Conservation (phyloP, 225 moss, liverwort and hornwort genomes). For the Straminergon stramineum region DNA sequence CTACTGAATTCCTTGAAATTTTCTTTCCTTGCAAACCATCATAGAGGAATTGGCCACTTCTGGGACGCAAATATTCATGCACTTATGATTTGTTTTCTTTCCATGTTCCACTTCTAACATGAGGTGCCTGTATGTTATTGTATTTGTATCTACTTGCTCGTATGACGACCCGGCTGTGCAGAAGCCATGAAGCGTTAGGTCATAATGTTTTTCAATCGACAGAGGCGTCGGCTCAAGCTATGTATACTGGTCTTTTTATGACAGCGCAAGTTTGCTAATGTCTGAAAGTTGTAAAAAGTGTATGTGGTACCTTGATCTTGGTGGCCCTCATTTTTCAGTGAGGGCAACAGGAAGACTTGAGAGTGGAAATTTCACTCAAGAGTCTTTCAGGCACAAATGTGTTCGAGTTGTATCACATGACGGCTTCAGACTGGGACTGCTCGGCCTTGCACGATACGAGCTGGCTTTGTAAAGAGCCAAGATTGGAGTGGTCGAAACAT, state of each 20-base stretch:
- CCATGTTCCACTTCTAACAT: neutral
- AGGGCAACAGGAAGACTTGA: neutral
- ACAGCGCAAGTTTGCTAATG: neutral
- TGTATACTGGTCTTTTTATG: neutral
- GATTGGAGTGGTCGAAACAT: neutral
- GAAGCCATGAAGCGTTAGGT: neutral
- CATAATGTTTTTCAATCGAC: neutral
- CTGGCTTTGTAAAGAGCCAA: neutral
- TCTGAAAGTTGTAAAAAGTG: neutral
- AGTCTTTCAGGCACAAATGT: neutral
- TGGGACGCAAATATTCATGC: neutral
- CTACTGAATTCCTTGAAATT: neutral
- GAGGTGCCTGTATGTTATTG: neutral
- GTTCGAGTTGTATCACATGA: neutral
- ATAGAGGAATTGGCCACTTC: neutral
- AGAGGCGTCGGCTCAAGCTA: neutral
- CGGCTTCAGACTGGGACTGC: neutral
- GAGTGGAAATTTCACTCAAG: neutral
- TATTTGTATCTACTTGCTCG: neutral
- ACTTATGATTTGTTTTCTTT: neutral
- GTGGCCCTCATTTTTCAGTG: neutral
- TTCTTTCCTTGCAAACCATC: neutral
- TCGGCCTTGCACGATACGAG: neutral
- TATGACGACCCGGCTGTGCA: neutral
- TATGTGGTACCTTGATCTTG: neutral